Evolutionary conservation across 2,329 filamentous ascomycete genomes (phyloP).

Genomic region (Penicillium palitans): DNA sequence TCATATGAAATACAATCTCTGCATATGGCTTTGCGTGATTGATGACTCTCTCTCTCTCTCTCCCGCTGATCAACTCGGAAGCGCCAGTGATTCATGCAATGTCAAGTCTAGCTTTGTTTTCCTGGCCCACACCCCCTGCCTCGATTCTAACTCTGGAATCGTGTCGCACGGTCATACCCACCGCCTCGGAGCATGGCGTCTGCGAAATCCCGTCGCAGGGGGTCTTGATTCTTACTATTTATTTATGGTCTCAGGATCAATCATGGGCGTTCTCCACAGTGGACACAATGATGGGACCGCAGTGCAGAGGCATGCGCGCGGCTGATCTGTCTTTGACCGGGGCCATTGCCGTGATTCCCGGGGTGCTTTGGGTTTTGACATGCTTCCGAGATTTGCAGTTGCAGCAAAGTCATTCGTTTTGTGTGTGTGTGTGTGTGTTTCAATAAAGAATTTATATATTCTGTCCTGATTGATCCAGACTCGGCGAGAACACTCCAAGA

Average conservation of each 20-base stretch:
- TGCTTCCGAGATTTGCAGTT: slow-evolving; percentile 1
- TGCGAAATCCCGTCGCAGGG: slow-evolving; percentile 14
- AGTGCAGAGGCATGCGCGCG: slow-evolving; percentile 22
- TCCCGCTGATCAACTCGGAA: neutral
- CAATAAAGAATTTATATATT: too few relatives aligned
- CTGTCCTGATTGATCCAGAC: neutral
- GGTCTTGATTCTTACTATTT: neutral
- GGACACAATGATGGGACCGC: slow-evolving; percentile 3
- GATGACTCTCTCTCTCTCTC: neutral
- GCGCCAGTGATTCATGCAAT: neutral
- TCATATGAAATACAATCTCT: neutral
- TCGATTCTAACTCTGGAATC: slow-evolving; percentile 8
- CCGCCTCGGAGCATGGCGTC: slow-evolving; percentile 11
- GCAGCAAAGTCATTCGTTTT: neutral
- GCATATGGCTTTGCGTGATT: neutral
- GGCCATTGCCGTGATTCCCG: slow-evolving; percentile 7
- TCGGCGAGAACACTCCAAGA: neutral
- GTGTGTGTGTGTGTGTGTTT: too few relatives aligned
- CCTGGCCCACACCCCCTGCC: neutral
- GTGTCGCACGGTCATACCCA: slow-evolving; percentile 14
- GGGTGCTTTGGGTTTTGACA: slow-evolving; percentile 6
- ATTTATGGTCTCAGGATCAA: slow-evolving; percentile 5
- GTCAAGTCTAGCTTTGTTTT: neutral
- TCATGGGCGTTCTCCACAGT: slow-evolving; percentile 20
- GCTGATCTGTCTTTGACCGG: slow-evolving; percentile 18